Evolutionary conservation across 2,329 filamentous ascomycete species (phyloP).

Genomic region (Lecanoromycetidae sp.): DNA sequence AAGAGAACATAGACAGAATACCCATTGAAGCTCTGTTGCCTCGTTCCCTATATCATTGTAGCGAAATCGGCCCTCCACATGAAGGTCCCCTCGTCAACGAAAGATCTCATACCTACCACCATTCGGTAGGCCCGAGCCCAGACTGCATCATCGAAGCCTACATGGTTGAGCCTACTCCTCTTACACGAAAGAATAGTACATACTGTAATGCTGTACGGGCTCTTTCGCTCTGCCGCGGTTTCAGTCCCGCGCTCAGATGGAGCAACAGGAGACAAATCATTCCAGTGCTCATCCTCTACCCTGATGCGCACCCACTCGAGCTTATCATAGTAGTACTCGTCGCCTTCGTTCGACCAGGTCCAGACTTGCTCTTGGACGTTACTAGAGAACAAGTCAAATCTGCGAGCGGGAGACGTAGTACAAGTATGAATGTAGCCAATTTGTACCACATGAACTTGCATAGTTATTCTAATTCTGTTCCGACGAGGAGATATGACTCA

Average conservation of each 20-base stretch:
- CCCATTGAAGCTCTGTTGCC: too few relatives aligned
- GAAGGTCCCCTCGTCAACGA: too few relatives aligned
- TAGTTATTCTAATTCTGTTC: too few relatives aligned
- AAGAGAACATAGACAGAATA: too few relatives aligned
- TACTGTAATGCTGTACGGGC: slow-evolving; percentile 19
- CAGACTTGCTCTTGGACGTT: slow-evolving; percentile 66
- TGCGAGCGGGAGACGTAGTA: slow-evolving; percentile 17
- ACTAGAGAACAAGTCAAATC: slow-evolving; percentile 32
- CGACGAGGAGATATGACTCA: too few relatives aligned
- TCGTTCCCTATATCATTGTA: too few relatives aligned
- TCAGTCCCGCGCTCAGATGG: slow-evolving; percentile 27
- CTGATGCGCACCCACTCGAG: slow-evolving; percentile 80
- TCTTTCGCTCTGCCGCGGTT: slow-evolving; percentile 12
- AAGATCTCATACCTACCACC: slow-evolving; percentile 14
- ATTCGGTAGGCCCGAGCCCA: slow-evolving; percentile 16
- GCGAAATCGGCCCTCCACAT: too few relatives aligned
- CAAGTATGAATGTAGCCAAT: too few relatives aligned
- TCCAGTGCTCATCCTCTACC: slow-evolving; percentile 79
- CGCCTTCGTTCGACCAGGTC: slow-evolving; percentile 66
- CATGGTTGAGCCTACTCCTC: neutral
- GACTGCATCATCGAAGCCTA: slow-evolving; percentile 19
- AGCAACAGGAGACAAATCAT: slow-evolving; percentile 68
- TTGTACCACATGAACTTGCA: too few relatives aligned
- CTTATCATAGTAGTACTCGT: slow-evolving; percentile 73
- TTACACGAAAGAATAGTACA: neutral